Evolutionary conservation across 257 asterid genomes (phyloP).

Genomic region (Gentiana straminea): DNA sequence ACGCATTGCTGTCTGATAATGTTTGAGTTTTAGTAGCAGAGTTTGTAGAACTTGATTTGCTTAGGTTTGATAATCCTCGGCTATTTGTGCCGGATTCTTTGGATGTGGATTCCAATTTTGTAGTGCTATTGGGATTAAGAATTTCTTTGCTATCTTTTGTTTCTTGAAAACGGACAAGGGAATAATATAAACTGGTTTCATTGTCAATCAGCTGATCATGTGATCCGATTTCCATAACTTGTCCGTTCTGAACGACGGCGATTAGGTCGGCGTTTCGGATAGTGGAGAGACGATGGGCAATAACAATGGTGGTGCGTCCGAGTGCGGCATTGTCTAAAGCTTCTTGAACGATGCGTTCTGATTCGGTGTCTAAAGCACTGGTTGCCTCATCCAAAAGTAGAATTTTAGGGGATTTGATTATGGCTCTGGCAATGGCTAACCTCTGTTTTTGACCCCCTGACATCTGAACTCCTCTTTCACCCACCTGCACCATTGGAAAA

Average conservation of each 20-base stretch:
- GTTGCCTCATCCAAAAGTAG: slow-evolving; percentile 95
- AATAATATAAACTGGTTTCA: slow-evolving; percentile 40
- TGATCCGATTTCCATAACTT: slow-evolving; percentile 57
- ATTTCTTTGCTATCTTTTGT: slow-evolving; percentile 23
- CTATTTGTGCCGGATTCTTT: slow-evolving; percentile 45
- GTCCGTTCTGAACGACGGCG: slow-evolving; percentile 60
- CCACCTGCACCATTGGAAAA: slow-evolving; percentile 47
- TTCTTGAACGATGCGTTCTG: slow-evolving; percentile 73
- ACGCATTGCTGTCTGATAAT: slow-evolving; percentile 14
- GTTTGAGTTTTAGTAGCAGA: slow-evolving; percentile 17
- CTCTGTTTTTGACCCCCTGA: slow-evolving; percentile 99
- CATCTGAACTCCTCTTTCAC: slow-evolving; percentile 88
- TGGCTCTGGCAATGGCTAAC: slow-evolving; percentile 88
- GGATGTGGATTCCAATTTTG: slow-evolving; percentile 7
- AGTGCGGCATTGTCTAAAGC: slow-evolving; percentile 77
- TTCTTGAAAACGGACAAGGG: slow-evolving; percentile 62
- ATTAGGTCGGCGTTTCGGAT: slow-evolving; percentile 72
- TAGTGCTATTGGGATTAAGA: neutral
- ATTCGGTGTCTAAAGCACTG: slow-evolving; percentile 82
- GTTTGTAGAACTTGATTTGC: slow-evolving; percentile 59
- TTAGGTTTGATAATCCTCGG: slow-evolving; percentile 30
- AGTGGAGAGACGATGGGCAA: slow-evolving; percentile 94
- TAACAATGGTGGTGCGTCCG: slow-evolving; percentile 74
- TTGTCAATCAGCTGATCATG: slow-evolving; percentile 43
- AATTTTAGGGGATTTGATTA: slow-evolving; percentile 64